Conservation (phyloP, 1,284 basidiomycete species). For the Phellinidium pouzarii region DNA sequence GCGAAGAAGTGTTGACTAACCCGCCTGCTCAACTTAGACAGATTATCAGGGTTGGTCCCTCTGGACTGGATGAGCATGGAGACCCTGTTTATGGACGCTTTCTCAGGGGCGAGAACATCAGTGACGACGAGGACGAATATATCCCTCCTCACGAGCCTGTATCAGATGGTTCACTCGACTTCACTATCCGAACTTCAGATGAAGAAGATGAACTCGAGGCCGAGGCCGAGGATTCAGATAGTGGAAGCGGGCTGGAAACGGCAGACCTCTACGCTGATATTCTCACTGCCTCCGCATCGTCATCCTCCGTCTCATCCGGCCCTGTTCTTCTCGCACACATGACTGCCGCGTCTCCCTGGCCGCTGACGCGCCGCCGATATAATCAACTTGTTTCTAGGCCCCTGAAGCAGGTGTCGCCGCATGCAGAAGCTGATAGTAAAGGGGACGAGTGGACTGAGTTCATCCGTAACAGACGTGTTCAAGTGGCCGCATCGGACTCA, state of each 20-base stretch:
- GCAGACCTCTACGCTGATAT: constrained; percentile 40
- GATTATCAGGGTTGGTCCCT: not conserved
- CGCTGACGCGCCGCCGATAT: constrained; percentile 44
- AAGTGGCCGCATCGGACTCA: constrained; percentile 19
- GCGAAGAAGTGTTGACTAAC: constrained; percentile 15
- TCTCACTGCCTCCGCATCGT: constrained; percentile 24
- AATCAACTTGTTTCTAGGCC: constrained; percentile 27
- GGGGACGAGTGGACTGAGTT: constrained; percentile 27
- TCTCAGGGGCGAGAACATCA: constrained; percentile 54
- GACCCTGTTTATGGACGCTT: constrained; percentile 48
- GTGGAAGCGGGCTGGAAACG: constrained; percentile 29
- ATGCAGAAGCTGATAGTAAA: constrained; percentile 13
- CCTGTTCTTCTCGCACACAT: constrained; percentile 47
- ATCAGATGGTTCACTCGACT: constrained; percentile 15
- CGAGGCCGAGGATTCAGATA: constrained; percentile 23
- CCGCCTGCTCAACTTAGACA: not conserved
- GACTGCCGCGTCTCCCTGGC: constrained; percentile 32
- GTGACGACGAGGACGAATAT: constrained; percentile 55
- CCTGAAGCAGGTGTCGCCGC: constrained; percentile 5
- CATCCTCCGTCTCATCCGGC: constrained; percentile 28
- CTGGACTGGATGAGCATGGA: constrained; percentile 23
- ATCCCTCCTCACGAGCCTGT: constrained; percentile 25
- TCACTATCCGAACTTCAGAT: constrained; percentile 22
- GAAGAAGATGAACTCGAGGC: constrained; percentile 21
- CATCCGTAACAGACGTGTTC: constrained; percentile 20